Conservation (phyloP, 257 asterid species). For the Penstemon newberryi region DNA sequence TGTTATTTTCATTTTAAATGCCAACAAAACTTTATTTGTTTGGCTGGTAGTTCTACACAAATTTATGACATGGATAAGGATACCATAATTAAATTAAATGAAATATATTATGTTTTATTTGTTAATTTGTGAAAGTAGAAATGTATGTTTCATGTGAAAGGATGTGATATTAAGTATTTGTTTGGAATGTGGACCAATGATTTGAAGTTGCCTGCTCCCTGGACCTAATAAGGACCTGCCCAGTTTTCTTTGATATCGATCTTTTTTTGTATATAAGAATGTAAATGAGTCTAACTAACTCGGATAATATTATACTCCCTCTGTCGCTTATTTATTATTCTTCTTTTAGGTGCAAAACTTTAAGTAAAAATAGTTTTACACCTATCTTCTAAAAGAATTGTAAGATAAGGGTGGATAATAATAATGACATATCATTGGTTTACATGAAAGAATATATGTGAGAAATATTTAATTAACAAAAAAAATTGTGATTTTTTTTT, state of each 20-base stretch:
- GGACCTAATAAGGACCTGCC: slow-evolving; percentile 22
- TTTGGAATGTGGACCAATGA: slow-evolving; percentile 17
- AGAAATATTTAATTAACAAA: no score
- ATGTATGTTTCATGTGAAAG: neutral
- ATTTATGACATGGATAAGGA: slow-evolving; percentile 22
- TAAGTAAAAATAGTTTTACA: no score
- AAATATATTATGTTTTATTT: neutral
- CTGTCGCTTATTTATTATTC: no score
- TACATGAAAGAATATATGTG: no score
- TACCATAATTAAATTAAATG: neutral
- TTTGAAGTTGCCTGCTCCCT: slow-evolving; percentile 4
- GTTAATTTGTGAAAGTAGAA: neutral
- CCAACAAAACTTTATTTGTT: slow-evolving; percentile 39
- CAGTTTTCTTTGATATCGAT: slow-evolving; percentile 28
- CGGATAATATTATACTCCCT: no score
- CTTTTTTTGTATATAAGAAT: neutral
- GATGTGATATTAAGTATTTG: slow-evolving; percentile 16
- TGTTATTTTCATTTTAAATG: slow-evolving; percentile 29
- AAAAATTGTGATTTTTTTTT: no score
- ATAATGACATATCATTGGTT: no score
- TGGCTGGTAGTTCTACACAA: slow-evolving; percentile 23
- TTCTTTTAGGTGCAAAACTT: no score
- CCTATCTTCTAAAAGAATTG: no score
- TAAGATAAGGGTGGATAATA: no score
- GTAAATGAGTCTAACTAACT: no score